These are phyloP conservation scores for Akanthomyces muscarius DNA, from an alignment of 2,329 filamentous ascomycete genomes.

Conservation along the genomic window DNA sequence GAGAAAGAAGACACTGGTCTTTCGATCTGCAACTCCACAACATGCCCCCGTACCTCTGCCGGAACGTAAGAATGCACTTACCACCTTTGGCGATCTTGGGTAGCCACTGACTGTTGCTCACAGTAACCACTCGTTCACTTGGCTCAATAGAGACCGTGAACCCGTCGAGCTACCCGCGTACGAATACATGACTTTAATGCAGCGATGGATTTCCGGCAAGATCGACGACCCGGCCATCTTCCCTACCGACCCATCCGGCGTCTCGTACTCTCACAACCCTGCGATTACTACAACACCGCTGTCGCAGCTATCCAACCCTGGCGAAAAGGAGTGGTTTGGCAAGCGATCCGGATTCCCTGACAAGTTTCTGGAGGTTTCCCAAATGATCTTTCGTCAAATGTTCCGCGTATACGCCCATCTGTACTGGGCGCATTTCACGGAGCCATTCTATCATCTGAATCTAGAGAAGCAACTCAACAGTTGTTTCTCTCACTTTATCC, in stretches of 20 bases:
- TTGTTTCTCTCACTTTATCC: constrained; percentile 80
- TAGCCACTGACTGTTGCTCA: background rate
- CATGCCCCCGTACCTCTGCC: constrained; percentile 90
- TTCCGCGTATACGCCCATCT: constrained; percentile 97
- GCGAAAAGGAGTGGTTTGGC: constrained; percentile 75
- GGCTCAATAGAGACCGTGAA: constrained; percentile 83
- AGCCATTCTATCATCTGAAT: constrained; percentile 80
- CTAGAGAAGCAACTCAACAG: constrained; percentile 79
- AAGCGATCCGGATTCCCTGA: constrained; percentile 90
- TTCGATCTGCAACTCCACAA: constrained; percentile 77
- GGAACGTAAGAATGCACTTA: constrained; percentile 66
- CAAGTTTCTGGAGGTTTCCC: constrained; percentile 84
- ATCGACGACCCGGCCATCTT: constrained; percentile 88
- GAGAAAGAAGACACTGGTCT: constrained; percentile 75
- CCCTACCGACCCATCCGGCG: constrained; percentile 73
- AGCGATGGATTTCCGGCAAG: constrained; percentile 96
- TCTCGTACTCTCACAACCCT: constrained; percentile 63
- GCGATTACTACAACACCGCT: constrained; percentile 56
- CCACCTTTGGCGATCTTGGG: no score
- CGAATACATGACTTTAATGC: constrained; percentile 92
- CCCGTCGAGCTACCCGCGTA: constrained; percentile 89
- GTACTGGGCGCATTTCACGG: constrained; percentile 91
- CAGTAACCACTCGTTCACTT: constrained; percentile 91
- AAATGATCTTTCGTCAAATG: constrained; percentile 95
- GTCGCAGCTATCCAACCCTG: constrained; percentile 56